These are phyloP conservation scores for Pythium aphanidermatum DNA, from an alignment of 352 stramenopile genomes.

Conservation along the genomic window DNA sequence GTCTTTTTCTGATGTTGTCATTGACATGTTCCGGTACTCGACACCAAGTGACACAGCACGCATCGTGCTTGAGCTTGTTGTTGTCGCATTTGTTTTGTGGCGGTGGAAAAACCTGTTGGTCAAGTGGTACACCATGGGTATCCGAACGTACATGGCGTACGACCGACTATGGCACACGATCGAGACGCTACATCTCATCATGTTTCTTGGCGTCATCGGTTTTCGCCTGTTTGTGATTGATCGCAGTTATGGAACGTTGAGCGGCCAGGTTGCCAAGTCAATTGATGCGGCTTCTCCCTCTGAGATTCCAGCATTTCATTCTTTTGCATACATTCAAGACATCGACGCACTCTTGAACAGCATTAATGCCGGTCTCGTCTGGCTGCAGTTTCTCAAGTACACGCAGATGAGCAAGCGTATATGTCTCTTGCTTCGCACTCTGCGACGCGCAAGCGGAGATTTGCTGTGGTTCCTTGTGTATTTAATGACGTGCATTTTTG, in stretches of 20 bases:
- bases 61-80: slow-evolving; percentile 41
- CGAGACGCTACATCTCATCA: slow-evolving; percentile 28
- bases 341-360: slow-evolving; percentile 36
- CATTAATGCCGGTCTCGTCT: slow-evolving; percentile 46
- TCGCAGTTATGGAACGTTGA: slow-evolving; percentile 48
- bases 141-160: slow-evolving; percentile 23
- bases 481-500: slow-evolving; percentile 50
- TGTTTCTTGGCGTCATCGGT: slow-evolving; percentile 43
- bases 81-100: slow-evolving; percentile 40
- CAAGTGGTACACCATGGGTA: slow-evolving; percentile 22
- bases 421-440: slow-evolving; percentile 43
- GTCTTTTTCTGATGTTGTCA: slow-evolving; percentile 32
- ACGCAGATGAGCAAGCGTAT: slow-evolving; percentile 60
- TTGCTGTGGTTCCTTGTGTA: slow-evolving; percentile 56
- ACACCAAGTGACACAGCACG: slow-evolving; percentile 20
- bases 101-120: slow-evolving; percentile 34
- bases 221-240: slow-evolving; percentile 52
- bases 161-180: slow-evolving; percentile 36
- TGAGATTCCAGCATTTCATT: slow-evolving; percentile 34
- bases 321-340: slow-evolving; percentile 29
- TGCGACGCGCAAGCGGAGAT: slow-evolving; percentile 43
- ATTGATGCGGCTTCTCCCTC: slow-evolving; percentile 11
- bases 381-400: slow-evolving; percentile 66
- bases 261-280: slow-evolving; percentile 19
- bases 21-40: slow-evolving; percentile 54